Evolutionary conservation across 1,139 yeast species (phyloP), one percentile per base, ranked within the genome.

Genomic region (Saccharomyces pastorianus): DNA sequence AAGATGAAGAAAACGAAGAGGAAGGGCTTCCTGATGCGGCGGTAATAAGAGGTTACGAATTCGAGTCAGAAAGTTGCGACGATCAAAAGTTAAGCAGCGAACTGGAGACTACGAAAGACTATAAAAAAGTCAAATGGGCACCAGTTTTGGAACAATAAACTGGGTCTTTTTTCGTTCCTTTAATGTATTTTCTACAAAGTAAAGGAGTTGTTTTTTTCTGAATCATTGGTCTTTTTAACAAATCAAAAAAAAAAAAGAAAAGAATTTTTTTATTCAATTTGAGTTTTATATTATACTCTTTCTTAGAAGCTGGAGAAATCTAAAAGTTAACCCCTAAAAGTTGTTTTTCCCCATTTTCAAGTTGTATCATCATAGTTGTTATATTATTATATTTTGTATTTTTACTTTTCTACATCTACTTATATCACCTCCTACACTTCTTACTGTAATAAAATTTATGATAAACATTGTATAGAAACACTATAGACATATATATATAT

Each of bases 41-140:
- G 13, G 78, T 82, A 9, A 81, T 82, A 25, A 75, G 79, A 64
- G 82, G 83, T 23, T 60, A 53, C 49, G 57, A 56, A 65, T 71
- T 48, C 65, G 69, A 70, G 51, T 38, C 25, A 13, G 25, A 38
- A 38, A 38, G 28, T 29, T 25, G 23, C 25, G 48, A 55, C 27
- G 47, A 46, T 48, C 31, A 54, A 48, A 48, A 41, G 27, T 47
- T 42, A 58, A 51, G 51, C 34, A 51, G 50, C 26, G 51, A 48
- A 25, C n/a, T 28, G 13, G 34, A 47, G 20, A 34, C 27, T 25
- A 25, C n/a, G n/a, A n/a, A 51, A 25, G 27, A 58, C 49, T 32
- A 25, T 25, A 58, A 63, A 58, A 55, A 52, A 31, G 63, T 70
- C 28, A 62, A 66, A 56, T 82, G 85, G 85, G 84, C 85, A 2